These are phyloP conservation scores for Cucurbita maxima DNA, from an alignment of 306 rosid species.

Conservation along the genomic window DNA sequence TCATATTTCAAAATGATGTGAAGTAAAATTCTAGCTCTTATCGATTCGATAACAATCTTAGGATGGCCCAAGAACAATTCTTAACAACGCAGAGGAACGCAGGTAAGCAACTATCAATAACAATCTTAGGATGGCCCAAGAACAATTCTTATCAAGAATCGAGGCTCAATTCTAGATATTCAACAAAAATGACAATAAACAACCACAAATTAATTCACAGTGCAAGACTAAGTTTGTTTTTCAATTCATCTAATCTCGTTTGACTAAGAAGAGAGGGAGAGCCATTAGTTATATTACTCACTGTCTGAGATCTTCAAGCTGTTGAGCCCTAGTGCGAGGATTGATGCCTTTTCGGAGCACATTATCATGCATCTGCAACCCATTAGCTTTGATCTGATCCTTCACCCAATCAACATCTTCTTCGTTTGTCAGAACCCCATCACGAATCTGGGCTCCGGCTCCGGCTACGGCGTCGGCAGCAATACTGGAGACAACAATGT, in stretches of 20 bases:
- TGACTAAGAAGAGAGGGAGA: background rate
- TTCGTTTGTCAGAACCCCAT: conserved; percentile 24
- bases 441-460: background rate
- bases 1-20: background rate
- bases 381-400: conserved; percentile 61
- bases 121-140: background rate
- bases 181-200: background rate
- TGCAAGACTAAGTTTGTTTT: background rate
- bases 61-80: background rate
- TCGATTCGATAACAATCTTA: background rate
- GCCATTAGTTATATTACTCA: conserved; percentile 13
- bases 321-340: conserved; percentile 70
- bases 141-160: background rate
- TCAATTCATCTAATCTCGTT: background rate
- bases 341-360: conserved; percentile 87
- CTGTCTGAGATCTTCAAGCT: conserved; percentile 71
- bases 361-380: conserved; percentile 74
- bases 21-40: background rate
- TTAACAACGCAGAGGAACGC: background rate
- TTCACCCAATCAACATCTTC: conserved; percentile 81
- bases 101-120: background rate
- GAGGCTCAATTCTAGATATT: background rate
- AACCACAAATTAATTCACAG: background rate
- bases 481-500: conserved; percentile 1
- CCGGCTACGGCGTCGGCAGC: background rate